Conservation (phyloP, 2,329 filamentous ascomycete species). For the Paecilomyces sp. region DNA sequence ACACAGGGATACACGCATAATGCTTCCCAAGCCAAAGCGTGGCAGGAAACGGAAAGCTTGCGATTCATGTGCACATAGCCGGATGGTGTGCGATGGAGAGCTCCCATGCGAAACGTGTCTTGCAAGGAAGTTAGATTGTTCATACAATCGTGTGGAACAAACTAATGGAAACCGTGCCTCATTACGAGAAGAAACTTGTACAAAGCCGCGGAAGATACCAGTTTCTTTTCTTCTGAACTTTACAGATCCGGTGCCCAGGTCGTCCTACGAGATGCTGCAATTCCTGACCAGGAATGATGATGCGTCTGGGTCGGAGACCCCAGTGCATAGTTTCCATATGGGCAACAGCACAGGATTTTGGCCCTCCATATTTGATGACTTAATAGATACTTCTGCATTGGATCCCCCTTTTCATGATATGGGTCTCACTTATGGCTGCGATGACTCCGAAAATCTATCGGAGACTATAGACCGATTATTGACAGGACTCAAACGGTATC, state of each 20-base stretch:
- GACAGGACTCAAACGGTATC: not conserved
- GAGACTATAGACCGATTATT: not conserved
- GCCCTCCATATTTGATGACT: not conserved
- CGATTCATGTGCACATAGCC: not conserved
- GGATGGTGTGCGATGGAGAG: not conserved
- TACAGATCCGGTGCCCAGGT: not conserved
- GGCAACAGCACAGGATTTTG: not conserved
- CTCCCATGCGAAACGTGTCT: not conserved
- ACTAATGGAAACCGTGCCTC: not conserved
- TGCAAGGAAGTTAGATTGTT: not conserved
- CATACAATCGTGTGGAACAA: not conserved
- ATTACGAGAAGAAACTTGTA: not conserved
- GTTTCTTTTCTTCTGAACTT: not conserved
- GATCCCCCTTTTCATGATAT: not conserved
- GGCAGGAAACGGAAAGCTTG: conserved; percentile 1
- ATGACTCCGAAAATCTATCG: not conserved
- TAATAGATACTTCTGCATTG: not conserved
- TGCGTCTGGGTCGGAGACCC: not conserved
- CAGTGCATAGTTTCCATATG: not conserved
- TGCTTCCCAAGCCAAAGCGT: not conserved
- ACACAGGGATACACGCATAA: not conserved
- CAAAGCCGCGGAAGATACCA: not conserved
- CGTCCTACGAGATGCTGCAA: not conserved
- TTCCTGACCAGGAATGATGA: not conserved
- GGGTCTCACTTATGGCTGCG: not conserved